Evolutionary conservation across 805 yeast genomes (phyloP), one percentile per base, ranked within the genome.

Genomic region (Saccharomycopsis olivae): DNA sequence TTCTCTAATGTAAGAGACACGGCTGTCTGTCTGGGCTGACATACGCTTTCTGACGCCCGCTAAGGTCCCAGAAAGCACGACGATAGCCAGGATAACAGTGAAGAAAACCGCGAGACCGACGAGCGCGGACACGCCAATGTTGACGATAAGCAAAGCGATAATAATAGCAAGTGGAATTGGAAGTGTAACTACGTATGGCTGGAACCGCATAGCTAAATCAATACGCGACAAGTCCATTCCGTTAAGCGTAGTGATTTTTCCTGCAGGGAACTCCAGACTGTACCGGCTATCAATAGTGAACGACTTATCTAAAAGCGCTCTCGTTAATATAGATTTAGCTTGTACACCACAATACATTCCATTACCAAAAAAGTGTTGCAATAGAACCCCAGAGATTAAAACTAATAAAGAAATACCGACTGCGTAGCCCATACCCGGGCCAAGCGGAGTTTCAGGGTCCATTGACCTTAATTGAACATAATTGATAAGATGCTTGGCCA

Each of bases 221-320:
- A 84, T 68, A 50, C 89, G 70, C 14, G 84, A 69, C 31, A 82
- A 62, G 55, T 84, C 94, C 2, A 88, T 76, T 29, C 88, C 79
- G 66, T 84, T 66, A 55, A 83, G 54, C 4, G 86, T 75, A 13
- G 92, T 80, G 43, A 84, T 66, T 38, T 66, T 69, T 17, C 86
- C 76, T n/a, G 73, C 59, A 0, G 87, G 68, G 52, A 54, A 81
- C 35, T 64, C 58, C 48, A 68, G 68, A 39, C 69, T 67, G 1
- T 86, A 66, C 36, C 61, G 58, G 3, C 75, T 67, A 46, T 69
- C 68, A 8, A 83, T 62, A 35, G 53, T 62, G 48, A 82, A 71
- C 0, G 87, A 67, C 52, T 84, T 84, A 39, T 71, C 73, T 35
- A 79, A 61, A 18, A 82, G 53, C 2, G 78, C 76, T 36, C 80